Base-by-base conservation (phyloP, 441 rosid genomes). In the Sinapis alba region DNA sequence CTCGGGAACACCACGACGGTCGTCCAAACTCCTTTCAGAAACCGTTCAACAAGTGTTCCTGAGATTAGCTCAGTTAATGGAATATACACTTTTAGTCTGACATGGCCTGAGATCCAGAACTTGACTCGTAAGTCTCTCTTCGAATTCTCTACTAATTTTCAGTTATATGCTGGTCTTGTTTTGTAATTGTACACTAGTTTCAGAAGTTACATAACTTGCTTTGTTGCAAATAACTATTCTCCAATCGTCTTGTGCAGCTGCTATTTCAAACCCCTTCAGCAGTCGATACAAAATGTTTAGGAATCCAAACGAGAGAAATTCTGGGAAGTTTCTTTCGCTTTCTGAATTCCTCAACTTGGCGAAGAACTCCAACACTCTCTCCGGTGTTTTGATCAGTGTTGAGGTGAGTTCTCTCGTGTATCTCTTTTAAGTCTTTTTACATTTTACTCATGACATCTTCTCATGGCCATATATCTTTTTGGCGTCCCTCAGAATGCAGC, bases 341-440 rank as follows among this genome's bases (percentile, higher is more conserved):
- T 68, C 84, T 8, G 92, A 86, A 7, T 92, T 92, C 81, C 81
- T 90, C 38, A 80, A 43, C 71, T 51, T 87, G 87, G 88, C 92
- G 19, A 90, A 83, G 74, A 85, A 71, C 70, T 24, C 87, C 21
- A 76, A 69, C 43, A 77, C 92, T 67, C 83, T 92, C 71, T 65
- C 89, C 16, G 92, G 96, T 43, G 82, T 92, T 74, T 82, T 85
- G 83, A 84, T 92, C 72, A 78, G 83, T 72, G 83, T 90, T 62
- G 94, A 89, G 88, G 98, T 92, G 69, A 77, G 81, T 62, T 66
- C 58, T 66, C 61, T 66, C 24, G 5, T 74, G 41, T 51, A 47
- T 24, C 75, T 28, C 36, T 28, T 47, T 32, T 7, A 32, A 32
- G 3, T 7, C 36, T 32, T 32, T 8, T n/a, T n/a, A 32, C 36